Evolutionary conservation across 805 yeast species (phyloP).

Genomic region (Hanseniaspora valbyensis): DNA sequence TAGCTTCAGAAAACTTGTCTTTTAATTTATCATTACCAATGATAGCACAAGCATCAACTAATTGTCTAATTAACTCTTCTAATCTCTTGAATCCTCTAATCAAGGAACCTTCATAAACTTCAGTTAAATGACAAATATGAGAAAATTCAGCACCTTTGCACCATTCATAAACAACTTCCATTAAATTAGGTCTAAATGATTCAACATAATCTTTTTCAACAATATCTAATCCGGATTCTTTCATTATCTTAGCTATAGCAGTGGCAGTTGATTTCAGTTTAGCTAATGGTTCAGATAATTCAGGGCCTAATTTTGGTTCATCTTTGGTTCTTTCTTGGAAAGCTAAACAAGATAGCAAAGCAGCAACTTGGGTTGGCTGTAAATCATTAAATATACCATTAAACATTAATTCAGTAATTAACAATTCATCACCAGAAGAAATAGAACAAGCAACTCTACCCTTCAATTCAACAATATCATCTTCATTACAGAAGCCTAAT

Average conservation of each 20-base stretch:
- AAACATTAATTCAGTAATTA: slow-evolving; percentile 83
- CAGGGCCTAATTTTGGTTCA: slow-evolving; percentile 73
- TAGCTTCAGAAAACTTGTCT: slow-evolving; percentile 77
- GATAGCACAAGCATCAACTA: slow-evolving; percentile 83
- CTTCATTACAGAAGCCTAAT: slow-evolving; percentile 74
- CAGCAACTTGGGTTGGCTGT: slow-evolving; percentile 82
- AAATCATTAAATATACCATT: slow-evolving; percentile 90
- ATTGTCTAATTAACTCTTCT: slow-evolving; percentile 84
- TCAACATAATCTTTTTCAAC: slow-evolving; percentile 89
- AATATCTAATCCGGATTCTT: slow-evolving; percentile 80
- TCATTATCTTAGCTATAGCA: slow-evolving; percentile 77
- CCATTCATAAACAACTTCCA: slow-evolving; percentile 97
- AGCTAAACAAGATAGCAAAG: slow-evolving; percentile 84
- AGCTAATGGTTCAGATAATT: slow-evolving; percentile 82
- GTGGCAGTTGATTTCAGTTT: slow-evolving; percentile 83
- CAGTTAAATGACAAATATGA: slow-evolving; percentile 96
- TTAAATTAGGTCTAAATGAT: slow-evolving; percentile 79
- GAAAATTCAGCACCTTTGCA: slow-evolving; percentile 92
- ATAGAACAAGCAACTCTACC: slow-evolving; percentile 98
- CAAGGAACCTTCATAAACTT: slow-evolving; percentile 92
- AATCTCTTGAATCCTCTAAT: slow-evolving; percentile 89
- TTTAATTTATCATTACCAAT: slow-evolving; percentile 84
- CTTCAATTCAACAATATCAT: slow-evolving; percentile 86
- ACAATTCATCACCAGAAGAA: slow-evolving; percentile 72
- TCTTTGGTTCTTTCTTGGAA: slow-evolving; percentile 94